Evolutionary conservation across 306 rosid genomes (phyloP).

Genomic region (Cicer yamashitae): DNA sequence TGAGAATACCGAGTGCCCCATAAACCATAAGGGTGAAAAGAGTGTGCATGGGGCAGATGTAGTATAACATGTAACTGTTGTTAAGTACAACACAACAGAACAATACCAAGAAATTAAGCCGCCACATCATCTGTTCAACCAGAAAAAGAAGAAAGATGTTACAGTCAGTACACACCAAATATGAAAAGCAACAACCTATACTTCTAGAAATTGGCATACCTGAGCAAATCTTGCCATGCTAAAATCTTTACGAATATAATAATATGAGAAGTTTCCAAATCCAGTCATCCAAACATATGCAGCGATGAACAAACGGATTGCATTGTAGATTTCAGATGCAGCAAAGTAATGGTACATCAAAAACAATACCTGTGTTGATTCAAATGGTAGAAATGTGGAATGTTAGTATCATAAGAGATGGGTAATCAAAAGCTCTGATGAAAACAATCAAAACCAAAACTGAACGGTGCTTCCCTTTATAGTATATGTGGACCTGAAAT

Average conservation of each 20-base stretch:
- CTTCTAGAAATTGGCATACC: constrained; percentile 56
- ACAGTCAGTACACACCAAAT: constrained; percentile 37
- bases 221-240: constrained; percentile 90
- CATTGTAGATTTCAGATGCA: constrained; percentile 87
- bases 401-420: constrained; percentile 35
- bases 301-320: constrained; percentile 82
- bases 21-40: constrained; percentile 94
- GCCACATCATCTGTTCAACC: constrained; percentile 97
- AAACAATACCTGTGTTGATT: constrained; percentile 73
- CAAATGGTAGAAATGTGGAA: constrained; percentile 40
- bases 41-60: constrained; percentile 99
- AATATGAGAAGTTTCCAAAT: constrained; percentile 95
- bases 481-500: constrained; percentile 17
- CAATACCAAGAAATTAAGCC: constrained; percentile 92
- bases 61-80: constrained; percentile 93
- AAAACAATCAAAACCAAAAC: constrained; percentile 28
- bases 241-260: constrained; percentile 91
- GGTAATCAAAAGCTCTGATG: constrained; percentile 37
- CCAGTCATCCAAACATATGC: constrained; percentile 99
- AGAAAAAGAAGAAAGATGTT: constrained; percentile 37
- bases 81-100: constrained; percentile 80
- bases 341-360: constrained; percentile 95
- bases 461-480: constrained; percentile 23
- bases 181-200: constrained; percentile 34
- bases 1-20: constrained; percentile 78